These are phyloP conservation scores for Leccinum variicolor DNA, from an alignment of 768 basidiomycete species.

Conservation along the genomic window DNA sequence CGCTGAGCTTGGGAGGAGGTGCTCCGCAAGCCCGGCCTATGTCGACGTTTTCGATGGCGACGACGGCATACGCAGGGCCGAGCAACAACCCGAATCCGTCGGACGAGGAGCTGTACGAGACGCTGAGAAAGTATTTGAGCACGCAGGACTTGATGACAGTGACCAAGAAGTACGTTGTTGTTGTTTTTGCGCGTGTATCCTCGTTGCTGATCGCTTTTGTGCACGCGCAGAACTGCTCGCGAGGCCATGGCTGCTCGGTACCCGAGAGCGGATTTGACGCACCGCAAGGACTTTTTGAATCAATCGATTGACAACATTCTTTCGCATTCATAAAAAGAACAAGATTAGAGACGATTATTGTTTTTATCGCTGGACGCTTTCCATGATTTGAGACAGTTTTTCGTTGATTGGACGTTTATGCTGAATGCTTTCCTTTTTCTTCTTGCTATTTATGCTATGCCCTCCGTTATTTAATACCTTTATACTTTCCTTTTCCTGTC, in stretches of 20 bases:
- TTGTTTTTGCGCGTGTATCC: neutral
- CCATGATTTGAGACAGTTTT: neutral
- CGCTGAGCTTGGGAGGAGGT: conserved; percentile 25
- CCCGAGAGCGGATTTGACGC: conserved; percentile 61
- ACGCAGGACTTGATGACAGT: conserved; percentile 72
- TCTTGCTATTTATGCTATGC: conserved; percentile 1
- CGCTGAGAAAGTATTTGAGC: conserved; percentile 55
- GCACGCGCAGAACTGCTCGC: conserved; percentile 47
- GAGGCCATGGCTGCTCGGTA: conserved; percentile 60
- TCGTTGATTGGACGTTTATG: conserved; percentile 6
- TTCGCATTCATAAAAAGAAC: conserved; percentile 43
- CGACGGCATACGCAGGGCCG: conserved; percentile 48
- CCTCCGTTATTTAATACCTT: conserved; percentile 1
- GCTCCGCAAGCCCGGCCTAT: conserved; percentile 41
- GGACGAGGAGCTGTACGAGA: conserved; percentile 57
- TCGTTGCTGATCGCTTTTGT: conserved; percentile 2
- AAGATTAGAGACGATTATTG: neutral
- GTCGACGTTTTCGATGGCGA: conserved; percentile 62
- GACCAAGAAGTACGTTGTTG: conserved; percentile 55
- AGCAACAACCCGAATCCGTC: conserved; percentile 53
- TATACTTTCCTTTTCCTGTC: neutral
- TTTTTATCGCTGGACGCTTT: conserved; percentile 1
- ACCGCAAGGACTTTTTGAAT: conserved; percentile 62
- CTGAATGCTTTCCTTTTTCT: conserved; percentile 4
- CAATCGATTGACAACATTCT: conserved; percentile 64